A percentile compares a stretch with the other conserved stretches of the same genome.
These are phyloP conservation scores for Ligustrum vulgare DNA, from an alignment of 257 asterid genomes.

Conservation along the genomic window DNA sequence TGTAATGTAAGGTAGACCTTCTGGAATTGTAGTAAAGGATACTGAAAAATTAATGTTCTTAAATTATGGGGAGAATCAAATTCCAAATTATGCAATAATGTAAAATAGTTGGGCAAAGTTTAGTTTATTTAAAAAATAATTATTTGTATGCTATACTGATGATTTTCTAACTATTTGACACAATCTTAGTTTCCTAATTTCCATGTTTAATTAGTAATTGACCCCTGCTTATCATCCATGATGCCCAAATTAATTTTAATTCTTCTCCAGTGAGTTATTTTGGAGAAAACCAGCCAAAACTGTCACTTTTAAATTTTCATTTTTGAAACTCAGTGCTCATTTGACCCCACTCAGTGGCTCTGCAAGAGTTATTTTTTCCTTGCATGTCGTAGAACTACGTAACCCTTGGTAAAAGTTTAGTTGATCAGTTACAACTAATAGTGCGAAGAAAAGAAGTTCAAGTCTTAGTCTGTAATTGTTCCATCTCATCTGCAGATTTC, in stretches of 20 bases:
- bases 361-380: neutral
- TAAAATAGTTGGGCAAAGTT: neutral
- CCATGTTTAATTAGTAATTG: neutral
- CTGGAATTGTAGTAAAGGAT: neutral
- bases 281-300: neutral
- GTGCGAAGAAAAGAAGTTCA: neutral
- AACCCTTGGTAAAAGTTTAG: neutral
- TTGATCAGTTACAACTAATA: neutral
- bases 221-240: neutral
- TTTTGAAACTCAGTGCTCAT: neutral
- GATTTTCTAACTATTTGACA: neutral
- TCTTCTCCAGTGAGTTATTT: neutral
- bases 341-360: neutral
- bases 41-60: neutral
- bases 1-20: neutral
- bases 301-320: neutral
- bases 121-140: neutral
- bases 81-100: neutral
- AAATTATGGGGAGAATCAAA: neutral
- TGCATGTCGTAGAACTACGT: neutral
- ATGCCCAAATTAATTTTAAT: neutral
- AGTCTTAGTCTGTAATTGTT: neutral
- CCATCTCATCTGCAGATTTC: conserved; percentile 44
- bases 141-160: neutral
- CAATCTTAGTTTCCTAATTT: neutral